A percentile compares a stretch with the other conserved stretches of the same genome.
Conservation (phyloP, 1,284 basidiomycete genomes). For the Puccinia novopanici region DNA sequence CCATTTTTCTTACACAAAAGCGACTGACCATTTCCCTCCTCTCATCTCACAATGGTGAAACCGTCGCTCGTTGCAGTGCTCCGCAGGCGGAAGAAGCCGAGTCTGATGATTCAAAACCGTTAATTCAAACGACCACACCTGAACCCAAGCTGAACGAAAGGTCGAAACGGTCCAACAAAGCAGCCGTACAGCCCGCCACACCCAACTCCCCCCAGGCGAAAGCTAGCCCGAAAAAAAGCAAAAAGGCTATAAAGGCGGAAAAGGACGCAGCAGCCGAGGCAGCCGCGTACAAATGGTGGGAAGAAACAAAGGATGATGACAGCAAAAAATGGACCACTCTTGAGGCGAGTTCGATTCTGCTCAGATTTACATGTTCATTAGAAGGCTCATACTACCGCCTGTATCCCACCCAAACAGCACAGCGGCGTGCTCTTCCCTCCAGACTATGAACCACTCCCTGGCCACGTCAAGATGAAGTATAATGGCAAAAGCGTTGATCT, state of each 20-base stretch:
- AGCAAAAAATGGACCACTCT: slow-evolving; percentile 52
- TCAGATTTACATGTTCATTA: slow-evolving; percentile 67
- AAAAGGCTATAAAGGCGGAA: not conserved
- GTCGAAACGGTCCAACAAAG: not conserved
- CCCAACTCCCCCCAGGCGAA: not conserved
- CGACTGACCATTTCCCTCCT: too few relatives aligned
- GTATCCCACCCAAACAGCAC: slow-evolving; percentile 73
- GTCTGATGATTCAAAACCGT: slow-evolving; percentile 14
- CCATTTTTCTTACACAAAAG: not conserved
- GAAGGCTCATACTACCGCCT: slow-evolving; percentile 50
- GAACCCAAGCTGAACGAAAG: not conserved
- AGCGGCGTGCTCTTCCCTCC: slow-evolving; percentile 94
- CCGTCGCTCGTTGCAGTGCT: not conserved
- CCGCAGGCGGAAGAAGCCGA: not conserved
- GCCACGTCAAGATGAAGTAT: slow-evolving; percentile 90
- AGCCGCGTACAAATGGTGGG: slow-evolving; percentile 75
- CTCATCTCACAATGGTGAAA: too few relatives aligned
- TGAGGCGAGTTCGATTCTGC: slow-evolving; percentile 2
- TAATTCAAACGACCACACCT: not conserved
- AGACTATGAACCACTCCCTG: slow-evolving; percentile 82
- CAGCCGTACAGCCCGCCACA: not conserved
- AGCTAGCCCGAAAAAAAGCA: not conserved
- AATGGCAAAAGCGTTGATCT: slow-evolving; percentile 79
- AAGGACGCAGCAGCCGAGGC: not conserved
- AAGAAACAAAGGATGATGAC: slow-evolving; percentile 63